Evolutionary conservation across 2,329 filamentous ascomycete species (phyloP).

Genomic region (Akanthomyces dipterigenus): DNA sequence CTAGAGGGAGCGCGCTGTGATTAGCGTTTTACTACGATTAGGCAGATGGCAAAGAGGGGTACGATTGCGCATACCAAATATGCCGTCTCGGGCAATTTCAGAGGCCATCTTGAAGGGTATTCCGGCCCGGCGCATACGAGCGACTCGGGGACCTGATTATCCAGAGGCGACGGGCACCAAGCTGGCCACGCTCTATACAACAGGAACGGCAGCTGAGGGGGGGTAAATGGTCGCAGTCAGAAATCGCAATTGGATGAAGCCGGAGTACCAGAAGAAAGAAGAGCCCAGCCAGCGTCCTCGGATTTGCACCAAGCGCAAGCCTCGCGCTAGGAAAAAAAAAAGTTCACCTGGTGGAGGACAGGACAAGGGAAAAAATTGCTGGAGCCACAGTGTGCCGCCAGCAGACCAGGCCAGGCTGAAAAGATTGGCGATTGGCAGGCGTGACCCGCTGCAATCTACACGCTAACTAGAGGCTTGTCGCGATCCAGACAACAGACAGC

Average conservation of each 20-base stretch:
- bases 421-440: neutral
- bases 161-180: neutral
- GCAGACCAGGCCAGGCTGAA: neutral
- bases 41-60: neutral
- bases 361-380: neutral
- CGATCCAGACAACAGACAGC: neutral
- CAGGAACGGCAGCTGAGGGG: neutral
- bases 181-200: neutral
- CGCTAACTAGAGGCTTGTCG: neutral
- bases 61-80: constrained; percentile 44
- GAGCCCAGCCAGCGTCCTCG: neutral
- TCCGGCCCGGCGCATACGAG: constrained; percentile 24
- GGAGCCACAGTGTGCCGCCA: neutral
- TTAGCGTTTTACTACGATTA: neutral
- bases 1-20: constrained; percentile 36
- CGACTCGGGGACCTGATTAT: neutral
- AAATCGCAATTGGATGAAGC: neutral
- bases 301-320: neutral
- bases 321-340: neutral
- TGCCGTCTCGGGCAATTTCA: constrained; percentile 47
- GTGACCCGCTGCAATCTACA: neutral
- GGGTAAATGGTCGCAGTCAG: neutral
- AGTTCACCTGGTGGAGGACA: neutral
- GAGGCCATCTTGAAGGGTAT: constrained; percentile 45
- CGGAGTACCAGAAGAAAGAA: neutral